Percentiles rank a stretch among this genome's conserved stretches.
These are phyloP conservation scores for Globisporangium paddicum DNA, from an alignment of 352 stramenopile species.

Conservation along the genomic window DNA sequence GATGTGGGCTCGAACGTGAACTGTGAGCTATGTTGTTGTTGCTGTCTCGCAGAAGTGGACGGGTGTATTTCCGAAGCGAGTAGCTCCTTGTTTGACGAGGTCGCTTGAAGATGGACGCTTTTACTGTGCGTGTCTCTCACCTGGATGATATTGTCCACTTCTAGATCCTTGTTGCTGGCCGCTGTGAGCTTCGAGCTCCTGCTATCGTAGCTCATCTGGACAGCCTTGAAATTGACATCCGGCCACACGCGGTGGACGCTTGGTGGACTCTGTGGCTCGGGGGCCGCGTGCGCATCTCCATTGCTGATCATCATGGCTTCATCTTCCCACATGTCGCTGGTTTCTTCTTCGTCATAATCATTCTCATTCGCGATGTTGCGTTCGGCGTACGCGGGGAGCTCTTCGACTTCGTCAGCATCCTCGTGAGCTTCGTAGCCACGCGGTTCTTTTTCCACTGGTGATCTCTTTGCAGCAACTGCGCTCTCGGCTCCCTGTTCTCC, in stretches of 20 bases:
- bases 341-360: constrained; percentile 1
- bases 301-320: background rate
- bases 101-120: background rate
- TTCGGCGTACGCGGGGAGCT: constrained; percentile 5
- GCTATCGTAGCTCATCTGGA: background rate
- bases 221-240: background rate
- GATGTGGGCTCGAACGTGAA: constrained; percentile 29
- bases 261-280: background rate
- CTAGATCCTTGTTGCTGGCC: background rate
- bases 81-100: background rate
- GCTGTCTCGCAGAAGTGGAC: background rate
- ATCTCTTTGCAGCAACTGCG: background rate
- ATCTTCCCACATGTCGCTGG: background rate
- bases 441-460: background rate
- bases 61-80: background rate
- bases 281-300: constrained; percentile 8
- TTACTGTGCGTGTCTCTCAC: background rate
- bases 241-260: background rate
- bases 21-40: background rate
- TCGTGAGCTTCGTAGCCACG: background rate
- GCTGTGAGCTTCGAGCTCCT: background rate
- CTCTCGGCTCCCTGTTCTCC: constrained; percentile 9
- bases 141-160: background rate
- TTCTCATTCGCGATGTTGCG: background rate
- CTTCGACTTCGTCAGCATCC: background rate